phyloP scores from a whole-genome alignment of 176 grass and related monocot genomes.

The Pharus latifolius region DNA sequence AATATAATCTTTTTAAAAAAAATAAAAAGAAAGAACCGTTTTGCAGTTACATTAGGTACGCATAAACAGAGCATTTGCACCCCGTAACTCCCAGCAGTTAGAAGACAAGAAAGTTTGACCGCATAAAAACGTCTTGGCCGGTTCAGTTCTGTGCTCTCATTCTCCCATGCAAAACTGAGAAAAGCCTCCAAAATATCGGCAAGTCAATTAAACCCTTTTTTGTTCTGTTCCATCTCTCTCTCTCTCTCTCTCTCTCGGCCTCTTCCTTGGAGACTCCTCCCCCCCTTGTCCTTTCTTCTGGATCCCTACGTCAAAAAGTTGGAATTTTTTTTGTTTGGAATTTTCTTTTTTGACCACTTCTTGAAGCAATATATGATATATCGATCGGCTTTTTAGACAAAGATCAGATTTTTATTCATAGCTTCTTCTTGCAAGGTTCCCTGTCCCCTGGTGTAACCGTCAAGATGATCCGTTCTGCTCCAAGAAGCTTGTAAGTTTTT shows the following conservation, averaged over 20 bases:
- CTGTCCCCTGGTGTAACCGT: background rate
- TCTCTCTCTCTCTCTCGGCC: background rate
- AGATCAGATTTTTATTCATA: background rate
- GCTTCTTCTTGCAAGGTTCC: background rate
- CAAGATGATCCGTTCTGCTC: slow-evolving; percentile 6
- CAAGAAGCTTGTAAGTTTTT: slow-evolving; percentile 10
- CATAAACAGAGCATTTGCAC: background rate
- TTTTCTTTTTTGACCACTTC: slow-evolving; percentile 11
- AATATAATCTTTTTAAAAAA: no score
- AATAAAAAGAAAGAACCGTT: background rate
- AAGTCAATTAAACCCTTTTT: no score
- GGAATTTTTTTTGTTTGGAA: background rate
- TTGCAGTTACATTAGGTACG: background rate
- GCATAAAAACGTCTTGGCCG: no score
- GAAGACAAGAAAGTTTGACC: background rate
- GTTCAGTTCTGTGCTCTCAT: no score
- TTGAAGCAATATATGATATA: slow-evolving; percentile 27
- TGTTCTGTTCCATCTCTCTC: background rate
- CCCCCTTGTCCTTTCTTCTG: background rate
- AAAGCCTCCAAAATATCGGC: background rate
- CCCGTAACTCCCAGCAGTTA: slow-evolving; percentile 28
- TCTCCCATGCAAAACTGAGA: no score
- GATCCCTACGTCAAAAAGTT: slow-evolving; percentile 6
- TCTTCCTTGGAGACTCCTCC: slow-evolving; percentile 3
- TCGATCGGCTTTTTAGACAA: background rate